phyloP scores from a whole-genome alignment of 192 early-diverging fungal genomes.

The Cladochytrium replicatum region DNA sequence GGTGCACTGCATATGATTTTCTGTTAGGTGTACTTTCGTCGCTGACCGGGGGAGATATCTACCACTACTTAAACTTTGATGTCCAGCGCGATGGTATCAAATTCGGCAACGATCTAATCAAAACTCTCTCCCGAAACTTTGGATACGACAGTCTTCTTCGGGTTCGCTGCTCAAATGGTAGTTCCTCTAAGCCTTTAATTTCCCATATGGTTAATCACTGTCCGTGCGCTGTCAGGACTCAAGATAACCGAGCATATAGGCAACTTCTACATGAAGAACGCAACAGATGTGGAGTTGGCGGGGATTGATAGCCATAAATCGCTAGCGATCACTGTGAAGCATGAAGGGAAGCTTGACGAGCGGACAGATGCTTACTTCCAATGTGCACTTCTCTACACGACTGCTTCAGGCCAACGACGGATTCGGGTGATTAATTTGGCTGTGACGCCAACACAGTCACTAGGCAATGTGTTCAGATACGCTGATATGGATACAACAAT shows the following conservation, averaged over 20 bases:
- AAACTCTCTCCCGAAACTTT: slow-evolving; percentile 61
- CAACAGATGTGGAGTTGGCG: slow-evolving; percentile 84
- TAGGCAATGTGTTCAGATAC: slow-evolving; percentile 76
- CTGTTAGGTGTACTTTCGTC: slow-evolving; percentile 56
- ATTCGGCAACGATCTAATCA: slow-evolving; percentile 64
- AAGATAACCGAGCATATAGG: slow-evolving; percentile 81
- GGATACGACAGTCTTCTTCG: slow-evolving; percentile 82
- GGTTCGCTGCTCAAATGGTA: slow-evolving; percentile 81
- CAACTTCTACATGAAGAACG: slow-evolving; percentile 87
- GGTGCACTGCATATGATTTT: neutral
- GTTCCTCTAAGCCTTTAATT: neutral
- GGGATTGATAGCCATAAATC: slow-evolving; percentile 79
- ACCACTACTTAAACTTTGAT: slow-evolving; percentile 78
- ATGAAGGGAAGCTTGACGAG: slow-evolving; percentile 86
- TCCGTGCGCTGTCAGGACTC: slow-evolving; percentile 36
- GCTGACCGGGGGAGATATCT: slow-evolving; percentile 80
- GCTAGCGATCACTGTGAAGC: slow-evolving; percentile 68
- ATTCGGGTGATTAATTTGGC: slow-evolving; percentile 88
- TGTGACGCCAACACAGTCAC: slow-evolving; percentile 58
- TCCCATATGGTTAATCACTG: neutral
- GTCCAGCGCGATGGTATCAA: slow-evolving; percentile 54
- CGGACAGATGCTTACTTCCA: slow-evolving; percentile 72
- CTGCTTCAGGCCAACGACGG: slow-evolving; percentile 71
- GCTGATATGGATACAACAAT: slow-evolving; percentile 89
- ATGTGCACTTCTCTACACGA: slow-evolving; percentile 90